Conservation (phyloP, 345 rosid genomes). For the sweet orange (Citrus sinensis) region DVS_A1.0 CM039169.1:2688501-2689000, state of each 20-base stretch:
- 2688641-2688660: neutral
- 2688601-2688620: neutral
- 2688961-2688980: slow-evolving; percentile 17
- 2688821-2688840: slow-evolving; percentile 6
- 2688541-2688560: neutral
- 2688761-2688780: slow-evolving; percentile 39
- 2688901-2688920: slow-evolving; percentile 20
- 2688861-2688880: too few species aligned
- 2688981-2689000: slow-evolving; percentile 71
- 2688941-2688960: slow-evolving; percentile 19
- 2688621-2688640: neutral
- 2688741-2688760: slow-evolving; percentile 39
- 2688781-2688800: slow-evolving; percentile 27
- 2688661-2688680: neutral
- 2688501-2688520: neutral
- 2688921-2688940: slow-evolving; percentile 58
- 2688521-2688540: neutral
- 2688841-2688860: neutral
- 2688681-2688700: slow-evolving; percentile 15
- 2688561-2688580: slow-evolving; percentile 31
- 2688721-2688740: neutral
- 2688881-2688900: neutral
- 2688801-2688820: slow-evolving; percentile 62
- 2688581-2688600: slow-evolving; percentile 17
- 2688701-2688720: slow-evolving; percentile 6